phyloP scores from a whole-genome alignment of 495 filamentous ascomycete species.

The Tuber aestivum region DNA sequence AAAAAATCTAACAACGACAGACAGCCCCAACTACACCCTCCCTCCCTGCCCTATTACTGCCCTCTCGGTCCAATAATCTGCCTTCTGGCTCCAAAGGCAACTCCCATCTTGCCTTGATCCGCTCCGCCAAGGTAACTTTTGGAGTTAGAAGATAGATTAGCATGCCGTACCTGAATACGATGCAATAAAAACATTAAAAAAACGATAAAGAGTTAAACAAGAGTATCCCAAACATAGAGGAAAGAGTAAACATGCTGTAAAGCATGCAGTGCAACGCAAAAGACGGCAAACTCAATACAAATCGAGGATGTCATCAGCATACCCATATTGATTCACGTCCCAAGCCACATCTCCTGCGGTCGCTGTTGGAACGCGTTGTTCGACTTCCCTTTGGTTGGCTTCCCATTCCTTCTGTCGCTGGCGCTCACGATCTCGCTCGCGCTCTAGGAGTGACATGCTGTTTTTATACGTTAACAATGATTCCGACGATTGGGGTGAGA shows the following conservation, averaged over 20 bases:
- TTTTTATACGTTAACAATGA: constrained; percentile 31
- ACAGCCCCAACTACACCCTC: background rate
- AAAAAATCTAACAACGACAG: constrained; percentile 5
- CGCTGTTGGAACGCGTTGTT: constrained; percentile 10
- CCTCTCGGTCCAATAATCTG: constrained; percentile 60
- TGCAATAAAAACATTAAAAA: constrained; percentile 9
- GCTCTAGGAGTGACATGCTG: constrained; percentile 73
- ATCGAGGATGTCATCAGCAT: constrained; percentile 42
- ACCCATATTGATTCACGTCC: constrained; percentile 39
- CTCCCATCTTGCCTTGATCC: constrained; percentile 86
- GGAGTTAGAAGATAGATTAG: constrained; percentile 16
- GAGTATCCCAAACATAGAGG: constrained; percentile 12
- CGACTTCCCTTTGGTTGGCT: constrained; percentile 70
- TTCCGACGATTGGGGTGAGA: constrained; percentile 37
- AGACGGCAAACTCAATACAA: constrained; percentile 37
- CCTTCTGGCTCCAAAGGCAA: constrained; percentile 79
- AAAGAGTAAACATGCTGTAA: constrained; percentile 8
- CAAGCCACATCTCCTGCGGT: constrained; percentile 20
- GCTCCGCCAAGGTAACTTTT: constrained; percentile 87
- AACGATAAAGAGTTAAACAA: constrained; percentile 15
- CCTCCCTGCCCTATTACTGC: constrained; percentile 5
- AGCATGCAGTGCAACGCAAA: constrained; percentile 21
- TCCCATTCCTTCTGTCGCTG: constrained; percentile 95
- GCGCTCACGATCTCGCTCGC: constrained; percentile 93
- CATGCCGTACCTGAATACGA: background rate